Evolutionary conservation across 805 yeast species (phyloP).

Genomic region (Ogataea chonburiensis): DNA sequence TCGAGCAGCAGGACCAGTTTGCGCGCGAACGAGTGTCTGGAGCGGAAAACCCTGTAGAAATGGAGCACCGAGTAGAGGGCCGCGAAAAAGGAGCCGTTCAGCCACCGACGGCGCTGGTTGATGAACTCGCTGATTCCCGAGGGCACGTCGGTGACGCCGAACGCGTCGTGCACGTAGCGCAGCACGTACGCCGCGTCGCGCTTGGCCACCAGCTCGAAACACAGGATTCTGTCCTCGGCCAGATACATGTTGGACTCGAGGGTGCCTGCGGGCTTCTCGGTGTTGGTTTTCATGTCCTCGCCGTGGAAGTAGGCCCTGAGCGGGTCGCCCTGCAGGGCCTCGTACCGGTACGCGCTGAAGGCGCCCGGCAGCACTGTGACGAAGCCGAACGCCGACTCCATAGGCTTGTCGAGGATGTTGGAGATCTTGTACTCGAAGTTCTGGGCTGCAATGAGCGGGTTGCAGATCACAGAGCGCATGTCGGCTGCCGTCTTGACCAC

Average conservation of each 20-base stretch:
- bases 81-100: slow-evolving; percentile 95
- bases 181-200: slow-evolving; percentile 66
- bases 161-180: slow-evolving; percentile 80
- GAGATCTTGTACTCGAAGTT: slow-evolving; percentile 96
- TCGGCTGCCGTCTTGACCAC: slow-evolving; percentile 48
- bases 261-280: slow-evolving; percentile 71
- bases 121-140: slow-evolving; percentile 83
- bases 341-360: slow-evolving; percentile 86
- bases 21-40: slow-evolving; percentile 68
- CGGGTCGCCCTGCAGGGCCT: slow-evolving; percentile 78
- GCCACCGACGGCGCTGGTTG: slow-evolving; percentile 92
- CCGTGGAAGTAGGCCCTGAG: slow-evolving; percentile 90
- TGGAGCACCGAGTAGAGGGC: slow-evolving; percentile 83
- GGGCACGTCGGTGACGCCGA: slow-evolving; percentile 95
- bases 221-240: slow-evolving; percentile 93
- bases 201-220: slow-evolving; percentile 92
- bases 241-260: slow-evolving; percentile 94
- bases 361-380: slow-evolving; percentile 96
- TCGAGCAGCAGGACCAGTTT: slow-evolving; percentile 73
- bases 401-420: slow-evolving; percentile 89
- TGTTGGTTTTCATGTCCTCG: slow-evolving; percentile 62
- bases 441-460: slow-evolving; percentile 90
- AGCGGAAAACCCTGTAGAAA: slow-evolving; percentile 67
- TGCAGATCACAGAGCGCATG: slow-evolving; percentile 52
- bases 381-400: slow-evolving; percentile 91